Evolutionary conservation across 345 rosid genomes (phyloP), one percentile per base, ranked within the genome.

Genomic region (Lepidium africanum): DNA sequence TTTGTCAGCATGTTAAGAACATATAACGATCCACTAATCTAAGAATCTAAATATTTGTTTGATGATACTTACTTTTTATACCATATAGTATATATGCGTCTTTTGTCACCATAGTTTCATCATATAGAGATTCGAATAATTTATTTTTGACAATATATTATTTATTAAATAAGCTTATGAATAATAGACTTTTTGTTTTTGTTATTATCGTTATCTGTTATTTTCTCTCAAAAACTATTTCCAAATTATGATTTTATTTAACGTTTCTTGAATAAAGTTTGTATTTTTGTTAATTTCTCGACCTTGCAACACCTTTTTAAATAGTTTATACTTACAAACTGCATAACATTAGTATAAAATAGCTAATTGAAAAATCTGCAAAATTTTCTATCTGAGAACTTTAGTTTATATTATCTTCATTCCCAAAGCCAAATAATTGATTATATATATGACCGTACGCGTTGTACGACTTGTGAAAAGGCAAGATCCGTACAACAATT

Each of bases 401-500:
- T 27, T 12, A 12, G 30, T 8, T 25, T 59, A 25, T 11, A 57
- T 12, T 5, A 17, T 47, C 2, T 32, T 47, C n/a, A 10, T 15
- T 15, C 66, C 16, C 39, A 61, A 61, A 10, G 33, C 7, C 33
- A 15, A 17, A 5, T 12, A 49, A 11, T 23, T 11, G 9, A 42
- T 42, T 16, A 14, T 11, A 63, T 17, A 48, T 14, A 6, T 0
- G 25, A 19, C 71, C 71, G 71, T 55, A 43, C 45, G 21, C 43
- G 43, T 43, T 43, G 15, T 19, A 46, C 64, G 56, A 68, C 64
- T 56, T 68, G 13, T 39, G 10, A n/a, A 56, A 36, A 36, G 56
- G 64, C 72, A 57, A 46, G 47, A 46, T 57, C 64, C 72, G 64
- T 68, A 68, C 56, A 68, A 14, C 21, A 27, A 27, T 43, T 23